Conservation (phyloP, 225 moss, liverwort and hornwort genomes). For the Straminergon stramineum region DNA sequence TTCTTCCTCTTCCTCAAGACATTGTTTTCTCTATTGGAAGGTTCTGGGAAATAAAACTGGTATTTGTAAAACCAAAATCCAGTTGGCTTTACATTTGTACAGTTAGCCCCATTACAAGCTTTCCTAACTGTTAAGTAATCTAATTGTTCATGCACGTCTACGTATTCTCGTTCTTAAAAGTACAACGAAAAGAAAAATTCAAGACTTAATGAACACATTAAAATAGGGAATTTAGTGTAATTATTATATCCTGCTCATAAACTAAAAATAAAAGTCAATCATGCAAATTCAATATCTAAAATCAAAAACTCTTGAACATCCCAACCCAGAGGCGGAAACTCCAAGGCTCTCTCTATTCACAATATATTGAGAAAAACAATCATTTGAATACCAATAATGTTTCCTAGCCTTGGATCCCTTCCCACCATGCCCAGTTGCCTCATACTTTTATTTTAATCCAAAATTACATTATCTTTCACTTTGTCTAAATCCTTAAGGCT, state of each 20-base stretch:
- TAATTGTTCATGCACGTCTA: not conserved
- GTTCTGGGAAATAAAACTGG: not conserved
- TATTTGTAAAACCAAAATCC: not conserved
- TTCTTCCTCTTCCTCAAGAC: not conserved
- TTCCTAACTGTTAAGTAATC: not conserved
- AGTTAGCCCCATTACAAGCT: not conserved
- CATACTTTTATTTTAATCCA: too few relatives aligned
- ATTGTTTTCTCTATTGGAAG: not conserved
- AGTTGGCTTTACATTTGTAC: not conserved
- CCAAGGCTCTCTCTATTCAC: not conserved
- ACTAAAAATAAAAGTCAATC: not conserved
- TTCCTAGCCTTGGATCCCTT: not conserved
- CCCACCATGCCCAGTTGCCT: not conserved
- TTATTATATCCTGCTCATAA: not conserved
- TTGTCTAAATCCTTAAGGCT: not conserved
- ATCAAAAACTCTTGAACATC: not conserved
- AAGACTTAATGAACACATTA: not conserved
- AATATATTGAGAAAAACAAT: not conserved
- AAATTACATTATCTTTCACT: not conserved
- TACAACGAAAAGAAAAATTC: not conserved
- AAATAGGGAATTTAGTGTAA: not conserved
- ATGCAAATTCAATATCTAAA: not conserved
- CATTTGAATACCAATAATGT: not conserved
- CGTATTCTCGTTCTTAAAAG: not conserved
- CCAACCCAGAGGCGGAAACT: not conserved